Percentiles rank a stretch among this genome's conserved stretches.
These are phyloP conservation scores for Poterioochromonas sp. DNA, from an alignment of 352 stramenopile genomes.

Conservation along the genomic window DNA sequence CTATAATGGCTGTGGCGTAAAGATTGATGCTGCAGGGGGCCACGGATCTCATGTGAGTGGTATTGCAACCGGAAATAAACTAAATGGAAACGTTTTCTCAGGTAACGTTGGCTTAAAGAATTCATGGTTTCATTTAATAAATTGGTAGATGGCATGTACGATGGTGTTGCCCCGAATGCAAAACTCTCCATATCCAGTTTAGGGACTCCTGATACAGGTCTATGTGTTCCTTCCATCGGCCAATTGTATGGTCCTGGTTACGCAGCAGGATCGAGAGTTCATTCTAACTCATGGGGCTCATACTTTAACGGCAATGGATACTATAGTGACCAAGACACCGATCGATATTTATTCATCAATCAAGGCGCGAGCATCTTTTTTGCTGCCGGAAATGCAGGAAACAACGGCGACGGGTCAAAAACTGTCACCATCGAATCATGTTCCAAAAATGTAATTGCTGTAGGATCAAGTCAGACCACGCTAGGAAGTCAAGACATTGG, in stretches of 20 bases:
- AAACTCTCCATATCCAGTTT: constrained; percentile 18
- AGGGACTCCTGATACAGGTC: not conserved
- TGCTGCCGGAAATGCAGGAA: not conserved
- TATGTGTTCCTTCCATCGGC: not conserved
- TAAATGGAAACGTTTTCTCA: not conserved
- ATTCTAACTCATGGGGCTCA: constrained; percentile 15
- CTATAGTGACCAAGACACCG: not conserved
- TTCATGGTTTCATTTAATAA: too few species aligned
- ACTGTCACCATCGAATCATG: constrained; percentile 6
- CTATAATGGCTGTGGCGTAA: not conserved
- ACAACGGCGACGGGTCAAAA: not conserved
- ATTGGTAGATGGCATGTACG: constrained; percentile 8
- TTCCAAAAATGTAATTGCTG: constrained; percentile 16
- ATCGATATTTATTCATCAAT: constrained; percentile 1
- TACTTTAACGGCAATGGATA: not conserved
- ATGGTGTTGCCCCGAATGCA: constrained; percentile 26
- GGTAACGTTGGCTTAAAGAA: too few species aligned
- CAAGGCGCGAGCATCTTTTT: not conserved
- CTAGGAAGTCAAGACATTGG: not conserved
- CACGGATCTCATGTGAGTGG: constrained; percentile 30
- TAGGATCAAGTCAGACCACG: constrained; percentile 1
- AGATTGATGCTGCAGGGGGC: not conserved
- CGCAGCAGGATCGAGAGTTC: not conserved
- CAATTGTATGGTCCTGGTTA: not conserved
- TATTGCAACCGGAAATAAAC: not conserved